Base-by-base conservation (phyloP, 306 rosid species). In the Rosa lucieae region DNA sequence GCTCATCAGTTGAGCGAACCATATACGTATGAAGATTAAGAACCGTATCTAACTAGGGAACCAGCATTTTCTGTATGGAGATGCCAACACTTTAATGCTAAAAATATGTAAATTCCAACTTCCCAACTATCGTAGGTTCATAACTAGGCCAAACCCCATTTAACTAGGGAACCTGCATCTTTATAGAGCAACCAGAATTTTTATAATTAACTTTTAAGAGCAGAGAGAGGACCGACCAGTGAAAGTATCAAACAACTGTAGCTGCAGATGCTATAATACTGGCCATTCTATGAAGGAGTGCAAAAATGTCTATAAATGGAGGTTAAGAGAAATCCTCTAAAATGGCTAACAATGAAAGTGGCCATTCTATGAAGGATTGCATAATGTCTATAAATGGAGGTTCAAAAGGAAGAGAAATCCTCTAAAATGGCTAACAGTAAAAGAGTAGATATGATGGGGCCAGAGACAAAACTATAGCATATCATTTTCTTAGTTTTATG, bases 151-250 rank as follows among this genome's bases (percentile, higher is more conserved):
- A 55, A 35, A 56, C 17, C 61, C 65, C 39, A 72, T n/a, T 10
- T 29, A 51, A 72, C 53, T 21, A 44, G 72, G 35, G 3, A 71
- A 43, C 55, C 17, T 32, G 43, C 58, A 67, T 18, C 10, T 15
- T 9, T 35, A 32, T 47, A 47, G 5, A 0, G 13, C 0, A 20
- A 40, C 67, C 42, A 53, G 14, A 42, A 59, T 12, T 11, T 44
- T 75, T 44, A 63, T 9, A 62, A 77, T 73, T 68, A 46, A 17
- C 80, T 26, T 29, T 0, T 21, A 78, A 18, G 49, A 48, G 52
- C 26, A 32, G 71, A 78, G 20, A 71, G 46, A 80, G 51, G 37
- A 62, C 48, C 5, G 21, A 21, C 2, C 39, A 29, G 67, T 23
- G 47, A 23, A 67, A 17, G 49, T 18, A 67, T n/a, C 26, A n/a